Base-by-base conservation (phyloP, 371 early-diverging fungal genomes). In the Circinella minor region DNA sequence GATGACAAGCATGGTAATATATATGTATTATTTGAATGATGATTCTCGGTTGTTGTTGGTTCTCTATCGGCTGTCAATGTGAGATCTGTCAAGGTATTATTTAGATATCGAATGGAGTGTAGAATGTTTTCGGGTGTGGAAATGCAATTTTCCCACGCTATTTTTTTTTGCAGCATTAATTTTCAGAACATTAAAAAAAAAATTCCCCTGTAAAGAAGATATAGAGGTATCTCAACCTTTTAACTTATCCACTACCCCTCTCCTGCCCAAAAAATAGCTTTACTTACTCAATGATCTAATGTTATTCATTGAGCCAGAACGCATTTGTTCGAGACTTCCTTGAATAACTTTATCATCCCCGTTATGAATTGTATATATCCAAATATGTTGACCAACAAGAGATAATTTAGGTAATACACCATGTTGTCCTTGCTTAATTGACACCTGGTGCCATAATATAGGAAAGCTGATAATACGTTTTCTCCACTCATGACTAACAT, bases 131-230 rank as follows among this genome's bases (percentile, higher is more conserved):
- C 27, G 57, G 18, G 57, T 18, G 57, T 57, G 57, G 37, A 57
- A 57, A 57, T 57, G 36, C 57, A 57, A 57, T 57, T 57, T 57
- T 57, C 57, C 57, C 57, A 57, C 57, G 57, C 57, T 57, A 27
- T 27, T 27, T 27, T 27, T 57, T 57, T 27, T 27, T 27, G 27
- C 27, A 57, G 57, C 57, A 57, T 57, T 34, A 57, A 57, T 57
- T 57, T 57, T 57, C 57, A 34, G 57, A 51, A 8, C 9, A 51
- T 8, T 17, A 13, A n/a, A 57, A 27, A 6, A 27, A 57, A 27
- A 27, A 3, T 6, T 5, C 7, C 0, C 1, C 6, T 5, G 27
- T 57, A 7, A 8, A 7, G 7, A 57, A 57, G 5, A 57, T 34
- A 34, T 34, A 57, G 34, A 34, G 55, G 27, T 2, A 27, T 27